Conservation (phyloP, 768 basidiomycete genomes). For the Russula griseocarnosa region DNA sequence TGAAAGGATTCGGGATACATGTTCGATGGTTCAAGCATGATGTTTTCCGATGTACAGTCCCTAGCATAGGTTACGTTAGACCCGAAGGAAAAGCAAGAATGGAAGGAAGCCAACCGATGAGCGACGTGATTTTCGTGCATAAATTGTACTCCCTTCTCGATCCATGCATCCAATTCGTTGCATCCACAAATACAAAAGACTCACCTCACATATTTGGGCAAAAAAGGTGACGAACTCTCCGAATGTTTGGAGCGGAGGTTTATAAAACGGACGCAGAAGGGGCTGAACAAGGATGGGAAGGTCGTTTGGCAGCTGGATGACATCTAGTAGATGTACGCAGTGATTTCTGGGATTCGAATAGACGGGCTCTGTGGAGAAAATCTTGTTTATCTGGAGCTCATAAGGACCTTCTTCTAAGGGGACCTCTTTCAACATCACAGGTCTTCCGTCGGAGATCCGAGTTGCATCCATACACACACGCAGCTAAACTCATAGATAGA, state of each 20-base stretch:
- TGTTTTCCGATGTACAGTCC: constrained; percentile 7
- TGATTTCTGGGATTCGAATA: constrained; percentile 12
- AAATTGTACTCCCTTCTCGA: constrained; percentile 12
- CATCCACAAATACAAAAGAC: background rate
- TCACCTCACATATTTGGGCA: constrained; percentile 30
- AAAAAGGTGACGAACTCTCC: constrained; percentile 32
- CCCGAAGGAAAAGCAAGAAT: no score
- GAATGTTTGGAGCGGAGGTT: constrained; percentile 29
- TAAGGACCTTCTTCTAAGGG: background rate
- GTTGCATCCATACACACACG: background rate
- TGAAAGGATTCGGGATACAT: constrained; percentile 25
- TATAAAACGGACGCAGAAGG: constrained; percentile 30
- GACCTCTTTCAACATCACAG: constrained; percentile 7
- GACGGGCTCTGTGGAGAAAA: constrained; percentile 3
- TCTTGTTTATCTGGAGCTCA: constrained; percentile 15
- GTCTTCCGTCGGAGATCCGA: no score
- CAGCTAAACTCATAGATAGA: no score
- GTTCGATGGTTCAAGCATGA: constrained; percentile 22
- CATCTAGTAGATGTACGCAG: background rate
- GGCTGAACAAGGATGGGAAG: constrained; percentile 30
- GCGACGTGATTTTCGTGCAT: constrained; percentile 1
- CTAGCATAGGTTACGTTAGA: background rate
- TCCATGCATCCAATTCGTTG: no score
- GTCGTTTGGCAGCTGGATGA: constrained; percentile 3
- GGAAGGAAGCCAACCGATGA: constrained; percentile 3